These are phyloP conservation scores for Filobasidium wieringae DNA, from an alignment of 768 basidiomycete genomes.

Conservation along the genomic window DNA sequence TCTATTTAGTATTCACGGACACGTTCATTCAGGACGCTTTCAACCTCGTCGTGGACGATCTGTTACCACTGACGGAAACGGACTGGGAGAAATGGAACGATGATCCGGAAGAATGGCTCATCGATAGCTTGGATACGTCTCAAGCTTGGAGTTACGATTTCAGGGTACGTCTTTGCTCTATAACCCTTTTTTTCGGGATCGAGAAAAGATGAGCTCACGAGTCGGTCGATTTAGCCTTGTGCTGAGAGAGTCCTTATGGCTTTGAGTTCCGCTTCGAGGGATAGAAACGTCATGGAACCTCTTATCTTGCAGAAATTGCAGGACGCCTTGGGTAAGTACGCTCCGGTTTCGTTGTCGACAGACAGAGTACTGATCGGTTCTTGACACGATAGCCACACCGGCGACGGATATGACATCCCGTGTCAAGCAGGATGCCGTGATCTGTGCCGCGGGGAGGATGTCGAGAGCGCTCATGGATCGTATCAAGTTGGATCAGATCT, in stretches of 20 bases:
- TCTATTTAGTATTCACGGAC: slow-evolving; percentile 29
- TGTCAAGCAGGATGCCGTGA: slow-evolving; percentile 29
- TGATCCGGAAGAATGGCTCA: slow-evolving; percentile 92
- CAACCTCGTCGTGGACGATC: slow-evolving; percentile 61
- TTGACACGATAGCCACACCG: neutral
- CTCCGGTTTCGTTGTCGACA: no score
- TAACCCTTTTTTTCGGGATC: neutral
- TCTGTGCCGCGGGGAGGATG: slow-evolving; percentile 33
- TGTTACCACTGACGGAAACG: slow-evolving; percentile 67
- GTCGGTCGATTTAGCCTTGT: slow-evolving; percentile 53
- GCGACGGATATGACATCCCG: slow-evolving; percentile 9
- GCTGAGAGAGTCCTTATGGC: slow-evolving; percentile 85
- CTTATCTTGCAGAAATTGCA: slow-evolving; percentile 10
- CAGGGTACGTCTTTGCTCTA: slow-evolving; percentile 47
- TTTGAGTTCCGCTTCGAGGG: slow-evolving; percentile 30
- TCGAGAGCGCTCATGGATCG: slow-evolving; percentile 2
- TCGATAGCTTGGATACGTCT: slow-evolving; percentile 72
- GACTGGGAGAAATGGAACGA: slow-evolving; percentile 75
- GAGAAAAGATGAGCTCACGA: neutral
- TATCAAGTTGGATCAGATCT: slow-evolving; percentile 13
- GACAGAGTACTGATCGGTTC: neutral
- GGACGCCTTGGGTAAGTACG: slow-evolving; percentile 1
- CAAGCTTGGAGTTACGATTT: slow-evolving; percentile 91
- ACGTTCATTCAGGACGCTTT: slow-evolving; percentile 30
- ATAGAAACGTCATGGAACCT: slow-evolving; percentile 13